Base-by-base conservation (phyloP, 1,284 basidiomycete genomes). In the Ganoderma lucidum region DNA sequence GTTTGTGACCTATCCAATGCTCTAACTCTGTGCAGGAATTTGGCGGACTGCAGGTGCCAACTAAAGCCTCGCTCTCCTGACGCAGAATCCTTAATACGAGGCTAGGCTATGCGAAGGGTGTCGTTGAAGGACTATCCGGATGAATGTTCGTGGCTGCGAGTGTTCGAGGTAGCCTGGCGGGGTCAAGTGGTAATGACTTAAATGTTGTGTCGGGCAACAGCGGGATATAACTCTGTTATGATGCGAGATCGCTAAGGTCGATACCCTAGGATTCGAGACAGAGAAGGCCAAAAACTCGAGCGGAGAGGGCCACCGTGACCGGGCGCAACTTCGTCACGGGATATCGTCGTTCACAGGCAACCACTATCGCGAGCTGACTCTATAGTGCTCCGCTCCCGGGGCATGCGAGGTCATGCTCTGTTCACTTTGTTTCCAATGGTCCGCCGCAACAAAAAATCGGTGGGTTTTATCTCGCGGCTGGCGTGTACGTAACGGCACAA, bases 41-140 rank as follows among this genome's bases (percentile, higher is more conserved):
- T 66, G 32, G 37, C 42, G 23, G 55, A 62, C 48, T 51, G n/a
- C n/a, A 35, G 39, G 9, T 66, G 59, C 65, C 28, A 10, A 12
- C 53, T 66, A 32, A 61, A 56, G 45, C 65, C 65, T 61, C 60
- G 65, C 3, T 66, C 59, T 10, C 6, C 12, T 28, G n/a, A 9
- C 28, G 44, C 58, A 15, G 64, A 61, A 35, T 32, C n/a, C 37
- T 30, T 61, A 17, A 28, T 62, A 6, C 44, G 23, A 28, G 41
- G 30, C 23, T 23, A 23, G 23, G 4, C 35, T 35, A 32, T 28
- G 19, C 17, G 9, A 62, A 58, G 32, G 55, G 19, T 32, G 30
- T 35, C 35, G 35, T 35, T 35, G 35, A 10, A 14, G 39, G 2
- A 55, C 10, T 55, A 23, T 30, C 15, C 0, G 28, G 28, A 15